phyloP scores from a whole-genome alignment of 75 land plant genomes.

The Larix kaempferi region DNA sequence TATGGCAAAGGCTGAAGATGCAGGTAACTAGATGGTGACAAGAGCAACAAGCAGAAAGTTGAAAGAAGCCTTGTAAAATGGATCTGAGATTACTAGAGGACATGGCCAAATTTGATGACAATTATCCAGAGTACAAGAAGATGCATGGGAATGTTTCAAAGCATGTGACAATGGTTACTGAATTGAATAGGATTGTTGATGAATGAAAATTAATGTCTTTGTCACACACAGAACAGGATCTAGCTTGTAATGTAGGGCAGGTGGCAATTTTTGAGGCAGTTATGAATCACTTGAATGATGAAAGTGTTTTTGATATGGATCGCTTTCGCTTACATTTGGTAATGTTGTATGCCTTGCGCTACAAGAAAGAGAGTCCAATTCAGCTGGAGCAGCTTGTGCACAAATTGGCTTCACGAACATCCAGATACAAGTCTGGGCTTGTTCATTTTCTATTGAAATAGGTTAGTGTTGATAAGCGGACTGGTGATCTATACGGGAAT shows the following conservation, averaged over 20 bases:
- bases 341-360: constrained; percentile 93
- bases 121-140: constrained; percentile 90
- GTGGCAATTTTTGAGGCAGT: constrained; percentile 96
- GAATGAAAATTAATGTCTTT: constrained; percentile 88
- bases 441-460: constrained; percentile 86
- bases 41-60: too few species aligned
- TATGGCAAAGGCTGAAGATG: too few species aligned
- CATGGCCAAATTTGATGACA: constrained; percentile 98
- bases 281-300: constrained; percentile 70
- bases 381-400: constrained; percentile 86
- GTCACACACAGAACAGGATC: constrained; percentile 95
- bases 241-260: constrained; percentile 91
- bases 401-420: constrained; percentile 65
- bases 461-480: constrained; percentile 88
- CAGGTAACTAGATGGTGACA: too few species aligned
- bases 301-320: constrained; percentile 70
- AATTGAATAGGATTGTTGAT: constrained; percentile 94
- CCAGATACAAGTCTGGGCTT: constrained; percentile 89
- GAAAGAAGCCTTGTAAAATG: too few species aligned
- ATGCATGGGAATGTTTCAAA: constrained; percentile 99
- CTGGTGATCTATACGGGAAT: constrained; percentile 89
- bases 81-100: too few species aligned
- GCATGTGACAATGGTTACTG: constrained; percentile 96
- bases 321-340: constrained; percentile 68
- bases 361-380: constrained; percentile 93